These are phyloP conservation scores for Senecio squalidus DNA, from an alignment of 140 eudicot species.

Conservation along the genomic window DNA sequence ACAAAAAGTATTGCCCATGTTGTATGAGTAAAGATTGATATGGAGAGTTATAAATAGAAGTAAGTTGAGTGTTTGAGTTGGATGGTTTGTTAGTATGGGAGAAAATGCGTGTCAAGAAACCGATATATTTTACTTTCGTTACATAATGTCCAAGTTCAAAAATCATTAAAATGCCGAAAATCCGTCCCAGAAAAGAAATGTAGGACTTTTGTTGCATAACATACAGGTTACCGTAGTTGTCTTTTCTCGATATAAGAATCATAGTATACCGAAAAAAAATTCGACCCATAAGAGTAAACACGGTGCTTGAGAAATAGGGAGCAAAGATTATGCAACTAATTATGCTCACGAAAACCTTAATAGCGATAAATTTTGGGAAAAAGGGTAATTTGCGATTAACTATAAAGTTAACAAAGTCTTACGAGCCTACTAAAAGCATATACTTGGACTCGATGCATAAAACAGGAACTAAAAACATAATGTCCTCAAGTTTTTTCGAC, in stretches of 20 bases:
- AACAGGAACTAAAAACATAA: constrained; percentile 38
- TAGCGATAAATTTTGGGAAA: not conserved
- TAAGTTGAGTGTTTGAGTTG: not conserved
- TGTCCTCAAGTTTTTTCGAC: constrained; percentile 27
- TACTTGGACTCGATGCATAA: constrained; percentile 45
- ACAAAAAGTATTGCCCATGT: constrained; percentile 1
- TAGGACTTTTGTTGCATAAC: not conserved
- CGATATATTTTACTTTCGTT: not conserved
- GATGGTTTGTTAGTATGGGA: constrained; percentile 2
- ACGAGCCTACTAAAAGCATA: constrained; percentile 24
- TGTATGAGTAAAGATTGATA: not conserved
- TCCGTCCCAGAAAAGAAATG: not conserved
- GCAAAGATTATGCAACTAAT: constrained; percentile 1
- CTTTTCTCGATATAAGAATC: not conserved
- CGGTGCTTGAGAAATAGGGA: not conserved
- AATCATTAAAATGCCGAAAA: too few species aligned
- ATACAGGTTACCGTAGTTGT: not conserved
- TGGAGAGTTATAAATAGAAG: not conserved
- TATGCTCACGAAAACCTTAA: not conserved
- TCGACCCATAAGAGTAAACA: not conserved
- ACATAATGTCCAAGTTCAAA: too few species aligned
- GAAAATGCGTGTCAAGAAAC: not conserved
- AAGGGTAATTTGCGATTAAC: constrained; percentile 7
- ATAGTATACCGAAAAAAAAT: not conserved
- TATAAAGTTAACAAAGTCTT: constrained; percentile 24